Evolutionary conservation across 2,329 filamentous ascomycete genomes (phyloP).

Genomic region (Fusarium sp.): DNA sequence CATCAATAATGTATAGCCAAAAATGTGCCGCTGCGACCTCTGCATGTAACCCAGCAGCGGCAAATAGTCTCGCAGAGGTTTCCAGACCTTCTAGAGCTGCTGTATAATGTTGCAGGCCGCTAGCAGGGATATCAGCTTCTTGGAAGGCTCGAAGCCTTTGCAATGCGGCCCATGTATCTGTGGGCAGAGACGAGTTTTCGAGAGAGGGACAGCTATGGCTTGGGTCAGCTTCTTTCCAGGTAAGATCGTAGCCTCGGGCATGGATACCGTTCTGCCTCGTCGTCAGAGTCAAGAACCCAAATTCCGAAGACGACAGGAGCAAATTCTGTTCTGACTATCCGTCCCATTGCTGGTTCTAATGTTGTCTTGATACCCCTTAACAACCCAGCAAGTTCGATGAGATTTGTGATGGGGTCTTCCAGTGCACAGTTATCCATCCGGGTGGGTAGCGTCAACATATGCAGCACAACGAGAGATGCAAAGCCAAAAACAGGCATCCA

Average conservation of each 20-base stretch:
- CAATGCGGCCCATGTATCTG: conserved; percentile 37
- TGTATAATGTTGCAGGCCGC: conserved; percentile 30
- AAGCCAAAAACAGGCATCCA: conserved; percentile 53
- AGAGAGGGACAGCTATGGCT: conserved; percentile 23
- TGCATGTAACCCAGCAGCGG: conserved; percentile 35
- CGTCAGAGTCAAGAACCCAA: conserved; percentile 21
- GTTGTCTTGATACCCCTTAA: conserved; percentile 37
- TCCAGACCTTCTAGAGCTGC: conserved; percentile 31
- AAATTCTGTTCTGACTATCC: conserved; percentile 37
- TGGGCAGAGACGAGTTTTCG: conserved; percentile 30
- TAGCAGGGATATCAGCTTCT: conserved; percentile 32
- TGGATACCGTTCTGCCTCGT: conserved; percentile 13
- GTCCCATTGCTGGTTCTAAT: conserved; percentile 23
- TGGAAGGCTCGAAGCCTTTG: conserved; percentile 34
- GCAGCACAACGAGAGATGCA: conserved; percentile 51
- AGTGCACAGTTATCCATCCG: conserved; percentile 27
- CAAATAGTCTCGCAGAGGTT: conserved; percentile 27
- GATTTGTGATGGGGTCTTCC: conserved; percentile 32
- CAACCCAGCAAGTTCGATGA: conserved; percentile 35
- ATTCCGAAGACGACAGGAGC: conserved; percentile 38
- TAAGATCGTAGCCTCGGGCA: no score
- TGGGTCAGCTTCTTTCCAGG: not conserved
- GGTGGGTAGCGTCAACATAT: conserved; percentile 39
- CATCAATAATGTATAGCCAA: conserved; percentile 42
- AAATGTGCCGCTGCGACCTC: conserved; percentile 37